Conservation (phyloP, 495 filamentous ascomycete genomes). For the Corynascus novoguineensis region DNA sequence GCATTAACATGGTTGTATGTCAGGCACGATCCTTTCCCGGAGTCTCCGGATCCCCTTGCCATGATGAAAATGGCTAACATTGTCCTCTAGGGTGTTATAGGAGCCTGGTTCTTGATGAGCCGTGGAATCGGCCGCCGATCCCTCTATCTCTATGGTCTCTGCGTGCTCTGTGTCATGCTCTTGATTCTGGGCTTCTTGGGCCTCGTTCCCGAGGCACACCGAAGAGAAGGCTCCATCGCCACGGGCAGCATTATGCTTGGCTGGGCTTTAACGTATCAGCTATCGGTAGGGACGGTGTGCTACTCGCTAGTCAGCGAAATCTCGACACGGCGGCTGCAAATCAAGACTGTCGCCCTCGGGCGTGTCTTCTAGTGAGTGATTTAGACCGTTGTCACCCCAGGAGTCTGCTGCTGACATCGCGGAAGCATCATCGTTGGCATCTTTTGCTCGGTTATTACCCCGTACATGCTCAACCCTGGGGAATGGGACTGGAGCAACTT, state of each 20-base stretch:
- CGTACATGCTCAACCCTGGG: slow-evolving; percentile 68
- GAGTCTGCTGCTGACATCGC: slow-evolving; percentile 15
- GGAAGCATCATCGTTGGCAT: slow-evolving; percentile 60
- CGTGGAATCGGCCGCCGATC: slow-evolving; percentile 63
- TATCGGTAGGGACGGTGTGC: slow-evolving; percentile 71
- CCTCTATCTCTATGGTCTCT: slow-evolving; percentile 64
- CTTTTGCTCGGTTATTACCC: slow-evolving; percentile 62
- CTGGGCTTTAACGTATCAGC: slow-evolving; percentile 70
- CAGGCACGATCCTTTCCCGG: no score
- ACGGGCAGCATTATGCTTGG: slow-evolving; percentile 66
- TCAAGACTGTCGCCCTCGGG: slow-evolving; percentile 63
- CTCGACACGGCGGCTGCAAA: slow-evolving; percentile 65
- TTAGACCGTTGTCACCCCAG: neutral
- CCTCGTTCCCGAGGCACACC: slow-evolving; percentile 51
- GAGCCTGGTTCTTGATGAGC: slow-evolving; percentile 62
- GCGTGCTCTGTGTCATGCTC: slow-evolving; percentile 59
- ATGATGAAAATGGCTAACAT: neutral
- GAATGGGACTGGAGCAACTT: slow-evolving; percentile 74
- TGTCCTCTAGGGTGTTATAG: neutral
- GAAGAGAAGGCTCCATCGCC: slow-evolving; percentile 53
- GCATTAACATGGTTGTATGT: slow-evolving; percentile 56
- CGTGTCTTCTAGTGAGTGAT: slow-evolving; percentile 63
- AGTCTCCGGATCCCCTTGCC: no score
- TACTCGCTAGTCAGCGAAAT: slow-evolving; percentile 74
- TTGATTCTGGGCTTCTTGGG: slow-evolving; percentile 70